phyloP scores from a whole-genome alignment of 805 yeast genomes.

The Kregervanrija fluxuum region DNA sequence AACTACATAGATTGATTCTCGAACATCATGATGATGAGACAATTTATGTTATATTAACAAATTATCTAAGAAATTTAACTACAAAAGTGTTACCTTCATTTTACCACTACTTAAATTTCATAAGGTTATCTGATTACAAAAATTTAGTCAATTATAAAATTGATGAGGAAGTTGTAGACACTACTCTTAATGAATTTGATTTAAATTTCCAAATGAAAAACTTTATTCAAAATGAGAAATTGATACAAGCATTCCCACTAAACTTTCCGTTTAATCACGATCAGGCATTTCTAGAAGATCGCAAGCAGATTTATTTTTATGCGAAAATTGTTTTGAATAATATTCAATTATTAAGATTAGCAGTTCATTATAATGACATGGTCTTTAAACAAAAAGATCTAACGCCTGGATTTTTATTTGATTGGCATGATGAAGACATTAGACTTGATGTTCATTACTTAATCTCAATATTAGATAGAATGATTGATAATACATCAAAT shows the following conservation, averaged over 20 bases:
- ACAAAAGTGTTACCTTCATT: constrained; percentile 19
- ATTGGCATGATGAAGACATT: constrained; percentile 11
- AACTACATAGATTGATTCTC: constrained; percentile 12
- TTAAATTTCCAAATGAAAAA: constrained; percentile 11
- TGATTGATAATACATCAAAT: constrained; percentile 16
- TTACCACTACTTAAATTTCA: constrained; percentile 12
- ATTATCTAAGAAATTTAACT: constrained; percentile 18
- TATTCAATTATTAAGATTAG: constrained; percentile 13
- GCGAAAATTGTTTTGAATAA: constrained; percentile 16
- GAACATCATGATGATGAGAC: constrained; percentile 26
- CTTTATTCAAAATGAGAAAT: constrained; percentile 18
- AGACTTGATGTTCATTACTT: constrained; percentile 20
- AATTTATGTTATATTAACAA: constrained; percentile 17
- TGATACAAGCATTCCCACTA: constrained; percentile 23
- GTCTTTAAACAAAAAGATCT: not conserved
- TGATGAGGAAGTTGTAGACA: constrained; percentile 14
- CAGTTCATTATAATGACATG: constrained; percentile 8
- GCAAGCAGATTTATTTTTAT: constrained; percentile 13
- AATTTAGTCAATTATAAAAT: constrained; percentile 14
- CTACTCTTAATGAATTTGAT: not conserved
- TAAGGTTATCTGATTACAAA: constrained; percentile 16
- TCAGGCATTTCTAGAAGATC: constrained; percentile 13
- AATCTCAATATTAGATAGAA: constrained; percentile 12
- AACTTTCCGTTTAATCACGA: constrained; percentile 18
- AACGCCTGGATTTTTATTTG: constrained; percentile 11